Evolutionary conservation across 345 rosid genomes (phyloP), one percentile per base, ranked within the genome.

Genomic region (Eucalyptus regnans): DNA sequence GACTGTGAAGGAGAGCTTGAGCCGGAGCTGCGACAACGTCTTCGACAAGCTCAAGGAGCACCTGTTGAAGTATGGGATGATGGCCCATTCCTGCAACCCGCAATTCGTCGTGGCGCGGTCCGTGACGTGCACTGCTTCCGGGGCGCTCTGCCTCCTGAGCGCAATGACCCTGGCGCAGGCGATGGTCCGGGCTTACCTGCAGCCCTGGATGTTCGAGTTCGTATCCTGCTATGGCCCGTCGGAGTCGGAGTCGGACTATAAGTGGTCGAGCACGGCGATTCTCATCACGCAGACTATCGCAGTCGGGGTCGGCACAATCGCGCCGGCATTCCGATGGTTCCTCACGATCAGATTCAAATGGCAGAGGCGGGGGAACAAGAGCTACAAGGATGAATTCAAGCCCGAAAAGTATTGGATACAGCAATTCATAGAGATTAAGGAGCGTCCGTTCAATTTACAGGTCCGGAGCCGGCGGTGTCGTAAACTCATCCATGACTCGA

Each of bases 71-170:
- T 95, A 90, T 87, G 96, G 99, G 96, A 95, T 97, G 96, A 96
- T 96, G 99, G 97, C 99, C 88, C 94, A 96, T 88, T 94, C 98
- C 66, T 86, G 96, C 89, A 94, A 94, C 87, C 99, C 98, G 17
- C 99, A 97, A 88, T 96, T 96, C 46, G 99, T 97, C 50, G 90
- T 95, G 86, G 98, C 94, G 33, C 94, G 97, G 80, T 97, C 97
- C 1, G 99, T 94, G 44, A 96, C 98, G 15, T 96, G 99, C 66
- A 91, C 94, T 86, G 97, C 99, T 85, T 91, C 98, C 9, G 98
- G 99, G 62, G 97, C 94, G 15, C 83, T 96, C 31, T 95, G 97
- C 90, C 94, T 97, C 20, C 88, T 95, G 49, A 88, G 94, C 83
- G 95, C 97, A n/a, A 4, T 89, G 89, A 92, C 92, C 60, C 76